Base-by-base conservation (phyloP, 352 stramenopile species). In the Phytophthora aleatoria region DNA sequence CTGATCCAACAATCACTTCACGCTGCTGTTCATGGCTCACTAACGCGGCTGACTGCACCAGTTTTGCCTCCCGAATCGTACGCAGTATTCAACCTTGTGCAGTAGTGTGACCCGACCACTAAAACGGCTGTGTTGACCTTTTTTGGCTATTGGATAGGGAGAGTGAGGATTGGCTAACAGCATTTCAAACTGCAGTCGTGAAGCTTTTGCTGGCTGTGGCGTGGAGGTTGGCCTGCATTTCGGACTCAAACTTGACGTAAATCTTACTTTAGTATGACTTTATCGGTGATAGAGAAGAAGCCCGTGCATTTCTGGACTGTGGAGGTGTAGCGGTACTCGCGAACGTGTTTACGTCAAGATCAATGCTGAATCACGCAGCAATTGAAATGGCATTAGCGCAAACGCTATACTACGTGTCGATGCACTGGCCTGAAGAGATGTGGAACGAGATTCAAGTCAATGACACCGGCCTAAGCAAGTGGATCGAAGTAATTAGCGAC, bases 151-250 rank as follows among this genome's bases (percentile, higher is more conserved):
- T 45, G 28, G 10, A n/a, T 55, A 71, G 68, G 10, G 26, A 38
- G 42, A 47, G 35, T 50, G 42, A 63, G 13, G 35, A 2, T 39
- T 43, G 64, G 5, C 16, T 50, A 12, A 16, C 7, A 35, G 20
- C 13, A 15, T 54, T 69, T 54, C 69, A 66, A 41, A 54, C 13
- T 26, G 48, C 35, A 45, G 33, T 58, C 13, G 55, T 69, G 51
- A 69, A 61, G 54, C 50, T 77, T 33, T 55, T 66, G 16, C 52
- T 77, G n/a, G 57, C 49, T 9, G 65, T 71, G 15, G 39, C 71
- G 20, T 71, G 65, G 69, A 77, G 51, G 69, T 77, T 39, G 16
- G 60, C 54, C 10, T 16, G 16, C 12, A 20, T 28, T 15, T 47
- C 5, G 20, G 6, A 31, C n/a, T 3, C 38, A 44, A 33, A 47